Base-by-base conservation (phyloP, 108 stramenopile species). In the Nannochloropsis gaditana region DNA sequence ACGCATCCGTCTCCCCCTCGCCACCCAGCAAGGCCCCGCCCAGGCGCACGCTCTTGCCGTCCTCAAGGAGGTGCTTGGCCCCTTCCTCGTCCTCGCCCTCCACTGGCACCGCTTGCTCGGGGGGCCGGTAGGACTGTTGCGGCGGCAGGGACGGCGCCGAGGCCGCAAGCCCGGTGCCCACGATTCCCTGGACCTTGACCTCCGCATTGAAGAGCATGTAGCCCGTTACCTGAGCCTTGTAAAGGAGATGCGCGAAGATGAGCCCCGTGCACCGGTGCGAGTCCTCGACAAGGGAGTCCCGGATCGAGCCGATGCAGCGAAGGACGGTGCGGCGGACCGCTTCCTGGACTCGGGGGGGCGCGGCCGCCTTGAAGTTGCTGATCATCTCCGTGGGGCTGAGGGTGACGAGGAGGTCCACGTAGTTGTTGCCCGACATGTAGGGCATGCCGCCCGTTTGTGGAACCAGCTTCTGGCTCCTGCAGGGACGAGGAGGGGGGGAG, bases 231-330 rank as follows among this genome's bases (percentile, higher is more conserved):
- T 73, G 59, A 15, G 59, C 59, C 59, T 73, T 73, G 59, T 73
- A 73, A 6, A 73, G 19, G 2, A 73, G 59, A 2, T 73, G 59
- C 59, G 59, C 59, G 2, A 73, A 73, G 1, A 73, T 73, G 19
- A 73, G n/a, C 59, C 59, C 59, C 59, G 59, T 73, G 59, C 19
- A n/a, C 8, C 59, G 59, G n/a, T 73, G 59, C 19, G 59, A 15
- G 59, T 73, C 59, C 8, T 73, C 59, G n/a, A 73, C 59, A 8
- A 73, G 5, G 59, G 59, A 73, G n/a, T 73, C 59, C 6, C n/a
- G 59, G 59, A 73, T 73, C 19, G 59, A 73, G 59, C 59, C 59
- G 59, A 73, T 73, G 59, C 59, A 73, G 59, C 59, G 59, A 6
- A 73, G 59, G 19, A 73, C 59, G 59, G 59, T 73, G 59, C 59